Evolutionary conservation across 106 monocot species (phyloP).

Genomic region (Hemerocallis citrina): DNA sequence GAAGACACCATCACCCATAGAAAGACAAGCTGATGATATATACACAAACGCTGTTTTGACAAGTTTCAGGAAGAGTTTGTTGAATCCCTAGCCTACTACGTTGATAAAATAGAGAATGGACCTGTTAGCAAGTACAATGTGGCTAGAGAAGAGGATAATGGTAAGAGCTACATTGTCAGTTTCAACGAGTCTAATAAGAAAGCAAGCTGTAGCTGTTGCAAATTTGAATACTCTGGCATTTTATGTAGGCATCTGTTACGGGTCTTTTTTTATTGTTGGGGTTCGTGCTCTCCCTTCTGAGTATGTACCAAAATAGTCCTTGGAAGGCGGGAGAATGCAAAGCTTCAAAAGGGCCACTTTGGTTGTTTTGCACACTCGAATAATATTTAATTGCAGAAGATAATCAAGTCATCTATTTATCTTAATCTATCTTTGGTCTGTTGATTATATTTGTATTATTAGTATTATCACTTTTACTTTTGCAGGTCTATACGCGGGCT

Average conservation of each 20-base stretch:
- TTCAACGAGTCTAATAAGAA: constrained; percentile 44
- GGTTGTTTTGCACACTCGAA: too few species aligned
- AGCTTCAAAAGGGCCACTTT: too few species aligned
- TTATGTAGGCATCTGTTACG: constrained; percentile 77
- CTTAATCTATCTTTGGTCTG: too few species aligned
- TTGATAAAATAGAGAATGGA: constrained; percentile 66
- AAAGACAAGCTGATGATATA: constrained; percentile 62
- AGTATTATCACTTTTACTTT: background rate
- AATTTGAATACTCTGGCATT: constrained; percentile 74
- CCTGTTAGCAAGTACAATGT: constrained; percentile 57
- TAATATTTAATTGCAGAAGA: too few species aligned
- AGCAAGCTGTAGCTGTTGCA: constrained; percentile 68
- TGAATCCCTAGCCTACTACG: constrained; percentile 74
- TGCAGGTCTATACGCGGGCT: constrained; percentile 27
- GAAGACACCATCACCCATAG: constrained; percentile 77
- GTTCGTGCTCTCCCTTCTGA: constrained; percentile 56
- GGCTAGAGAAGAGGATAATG: constrained; percentile 48
- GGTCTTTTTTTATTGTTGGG: constrained; percentile 74
- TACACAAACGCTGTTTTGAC: constrained; percentile 83
- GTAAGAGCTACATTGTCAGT: constrained; percentile 28
- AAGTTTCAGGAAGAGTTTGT: constrained; percentile 91
- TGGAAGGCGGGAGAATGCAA: too few species aligned
- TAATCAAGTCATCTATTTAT: too few species aligned
- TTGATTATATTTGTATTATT: too few species aligned
- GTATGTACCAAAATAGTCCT: too few species aligned